Evolutionary conservation across 1,284 basidiomycete genomes (phyloP), one percentile per base, ranked within the genome.

Genomic region (Leccinum olivaceoglutinosum): DNA sequence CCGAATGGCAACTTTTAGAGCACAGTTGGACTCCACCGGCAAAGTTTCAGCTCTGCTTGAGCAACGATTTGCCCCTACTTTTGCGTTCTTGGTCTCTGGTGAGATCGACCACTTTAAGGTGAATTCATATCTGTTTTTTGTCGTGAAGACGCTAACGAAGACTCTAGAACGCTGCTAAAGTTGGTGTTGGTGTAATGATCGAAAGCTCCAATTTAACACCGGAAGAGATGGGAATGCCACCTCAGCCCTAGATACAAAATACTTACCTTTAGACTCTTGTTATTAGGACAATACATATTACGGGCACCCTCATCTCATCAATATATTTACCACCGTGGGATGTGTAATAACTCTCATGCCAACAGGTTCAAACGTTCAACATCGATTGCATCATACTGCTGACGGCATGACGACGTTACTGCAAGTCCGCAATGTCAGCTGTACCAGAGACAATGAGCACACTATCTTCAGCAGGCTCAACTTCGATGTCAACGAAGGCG

Each of bases 61-160:
- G 79, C 96, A 98, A 77, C 86, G 95, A 63, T 93, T 99, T 76
- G 93, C 93, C 25, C 97, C 97, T 9, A 89, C 93, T 11, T 98
- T 99, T 73, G 88, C 93, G 5, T 96, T 99, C 83, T 80, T 96
- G 69, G 88, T 99, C 66, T 87, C 93, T 16, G 96, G 97, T 14
- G 96, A 99, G 83, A 95, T 99, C 68, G 97, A 99, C 77, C 96
- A 99, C 84, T 90, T 94, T 81, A 97, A 96, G 86, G 93, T 93
- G 69, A 70, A 82, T 62, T 66, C 41, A 5, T 66, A 56, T 39
- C 4, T 44, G 39, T 62, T 46, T 34, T n/a, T 39, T 18, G 32
- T 38, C 18, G 21, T 55, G 61, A 63, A 59, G 38, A 49, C n/a
- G 9, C 60, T 75, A 10, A 76, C 58, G 3, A 39, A 25, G 5